These are phyloP conservation scores for Medicago ruthenica DNA, from an alignment of 306 rosid genomes.

Conservation along the genomic window DNA sequence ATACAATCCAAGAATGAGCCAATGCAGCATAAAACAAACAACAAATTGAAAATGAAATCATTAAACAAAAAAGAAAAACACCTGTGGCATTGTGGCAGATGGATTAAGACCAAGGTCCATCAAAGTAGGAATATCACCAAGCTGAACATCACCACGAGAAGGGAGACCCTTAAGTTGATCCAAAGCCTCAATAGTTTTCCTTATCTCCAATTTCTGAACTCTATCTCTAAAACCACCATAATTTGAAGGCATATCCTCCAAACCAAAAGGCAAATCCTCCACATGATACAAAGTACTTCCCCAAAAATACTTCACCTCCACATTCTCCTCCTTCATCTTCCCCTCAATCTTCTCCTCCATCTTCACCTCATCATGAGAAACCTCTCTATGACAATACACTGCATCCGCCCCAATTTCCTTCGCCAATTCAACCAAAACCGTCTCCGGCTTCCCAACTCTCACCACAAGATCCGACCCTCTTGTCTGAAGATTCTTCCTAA, in stretches of 20 bases:
- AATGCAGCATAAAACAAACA: constrained; percentile 11
- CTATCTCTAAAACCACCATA: constrained; percentile 85
- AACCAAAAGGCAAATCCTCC: constrained; percentile 82
- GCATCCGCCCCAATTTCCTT: constrained; percentile 89
- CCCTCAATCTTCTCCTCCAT: constrained; percentile 77
- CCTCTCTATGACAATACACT: constrained; percentile 78
- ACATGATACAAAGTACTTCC: constrained; percentile 88
- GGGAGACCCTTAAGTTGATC: constrained; percentile 91
- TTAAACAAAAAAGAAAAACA: background rate
- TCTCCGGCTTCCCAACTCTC: constrained; percentile 83
- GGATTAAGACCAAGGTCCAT: constrained; percentile 85
- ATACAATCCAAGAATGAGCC: background rate
- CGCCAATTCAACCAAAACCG: constrained; percentile 75
- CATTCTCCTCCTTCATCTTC: constrained; percentile 82
- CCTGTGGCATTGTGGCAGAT: constrained; percentile 76
- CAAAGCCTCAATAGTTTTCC: constrained; percentile 87
- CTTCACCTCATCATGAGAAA: constrained; percentile 82
- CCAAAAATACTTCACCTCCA: constrained; percentile 91
- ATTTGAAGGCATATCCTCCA: constrained; percentile 90
- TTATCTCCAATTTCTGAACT: constrained; percentile 72
- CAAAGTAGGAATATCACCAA: constrained; percentile 87
- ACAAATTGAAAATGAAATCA: background rate
- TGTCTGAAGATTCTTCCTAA: constrained; percentile 71
- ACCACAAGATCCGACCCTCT: constrained; percentile 93
- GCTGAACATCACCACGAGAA: constrained; percentile 81